Conservation (phyloP, 2,329 filamentous ascomycete genomes). For the Fusarium subtropicale region DNA sequence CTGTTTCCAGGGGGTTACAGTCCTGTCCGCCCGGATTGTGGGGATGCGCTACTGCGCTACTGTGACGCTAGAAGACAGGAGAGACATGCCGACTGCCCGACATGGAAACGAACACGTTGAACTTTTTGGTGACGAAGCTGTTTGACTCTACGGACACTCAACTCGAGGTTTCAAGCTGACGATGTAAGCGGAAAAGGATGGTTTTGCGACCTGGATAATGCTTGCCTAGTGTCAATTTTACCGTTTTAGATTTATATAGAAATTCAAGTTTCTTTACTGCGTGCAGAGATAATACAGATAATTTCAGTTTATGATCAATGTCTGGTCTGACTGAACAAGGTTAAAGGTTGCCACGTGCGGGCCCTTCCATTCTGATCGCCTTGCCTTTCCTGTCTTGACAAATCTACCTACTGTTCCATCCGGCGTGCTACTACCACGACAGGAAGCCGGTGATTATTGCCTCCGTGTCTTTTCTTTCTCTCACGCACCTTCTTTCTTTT, state of each 20-base stretch:
- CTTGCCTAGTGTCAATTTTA: constrained; percentile 1
- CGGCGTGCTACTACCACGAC: constrained; percentile 44
- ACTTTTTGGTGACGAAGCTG: constrained; percentile 39
- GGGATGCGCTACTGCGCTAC: constrained; percentile 24
- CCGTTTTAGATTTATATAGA: neutral
- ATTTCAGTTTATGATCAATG: neutral
- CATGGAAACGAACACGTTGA: constrained; percentile 49
- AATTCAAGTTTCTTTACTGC: neutral
- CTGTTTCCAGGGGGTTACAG: constrained; percentile 11
- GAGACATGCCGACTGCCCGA: constrained; percentile 39
- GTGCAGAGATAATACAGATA: neutral
- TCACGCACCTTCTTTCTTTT: constrained; percentile 31
- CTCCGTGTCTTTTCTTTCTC: constrained; percentile 30
- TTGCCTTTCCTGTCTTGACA: constrained; percentile 46
- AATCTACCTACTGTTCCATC: constrained; percentile 35
- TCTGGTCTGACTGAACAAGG: constrained; percentile 6
- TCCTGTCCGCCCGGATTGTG: constrained; percentile 29
- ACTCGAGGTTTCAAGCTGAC: neutral
- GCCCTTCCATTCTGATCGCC: constrained; percentile 42
- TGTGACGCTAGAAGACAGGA: constrained; percentile 28
- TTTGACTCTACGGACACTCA: neutral
- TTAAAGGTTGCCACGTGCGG: constrained; percentile 50
- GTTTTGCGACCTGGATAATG: constrained; percentile 17
- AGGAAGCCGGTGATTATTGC: constrained; percentile 40
- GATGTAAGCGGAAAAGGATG: constrained; percentile 19